Percentiles rank a stretch among this genome's conserved stretches.
phyloP scores from a whole-genome alignment of 495 filamentous ascomycete genomes.

The Aspergillus ostianus region DNA sequence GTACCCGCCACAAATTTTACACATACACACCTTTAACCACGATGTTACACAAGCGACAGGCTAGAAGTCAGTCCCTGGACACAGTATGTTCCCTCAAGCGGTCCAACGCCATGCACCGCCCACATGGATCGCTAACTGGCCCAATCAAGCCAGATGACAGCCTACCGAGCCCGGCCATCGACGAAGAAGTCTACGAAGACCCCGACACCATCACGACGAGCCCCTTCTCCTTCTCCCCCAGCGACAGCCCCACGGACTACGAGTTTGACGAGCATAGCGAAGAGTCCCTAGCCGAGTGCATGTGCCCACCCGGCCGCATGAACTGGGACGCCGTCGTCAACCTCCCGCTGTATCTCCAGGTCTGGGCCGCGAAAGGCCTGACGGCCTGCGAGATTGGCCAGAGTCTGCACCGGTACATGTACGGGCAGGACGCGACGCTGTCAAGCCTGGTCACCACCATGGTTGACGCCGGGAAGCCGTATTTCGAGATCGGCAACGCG shows the following conservation, averaged over 20 bases:
- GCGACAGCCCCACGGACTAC: neutral
- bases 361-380: neutral
- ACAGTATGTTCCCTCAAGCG: neutral
- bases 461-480: neutral
- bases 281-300: neutral
- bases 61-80: neutral
- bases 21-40: neutral
- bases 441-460: neutral
- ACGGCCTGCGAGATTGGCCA: conserved; percentile 10
- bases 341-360: neutral
- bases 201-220: neutral
- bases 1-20: too few species aligned
- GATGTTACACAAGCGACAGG: neutral
- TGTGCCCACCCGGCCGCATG: neutral
- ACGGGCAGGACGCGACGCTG: conserved; percentile 5
- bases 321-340: neutral
- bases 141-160: too few species aligned
- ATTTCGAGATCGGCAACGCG: conserved; percentile 3
- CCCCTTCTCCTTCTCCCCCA: neutral
- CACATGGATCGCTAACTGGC: neutral
- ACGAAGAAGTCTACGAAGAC: too few species aligned
- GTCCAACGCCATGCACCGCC: neutral
- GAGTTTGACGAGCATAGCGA: neutral
- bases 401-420: conserved; percentile 3
- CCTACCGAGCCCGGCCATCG: neutral